Conservation (phyloP, 148 eudicot species). For the Mesembryanthemum crystallinum region DNA sequence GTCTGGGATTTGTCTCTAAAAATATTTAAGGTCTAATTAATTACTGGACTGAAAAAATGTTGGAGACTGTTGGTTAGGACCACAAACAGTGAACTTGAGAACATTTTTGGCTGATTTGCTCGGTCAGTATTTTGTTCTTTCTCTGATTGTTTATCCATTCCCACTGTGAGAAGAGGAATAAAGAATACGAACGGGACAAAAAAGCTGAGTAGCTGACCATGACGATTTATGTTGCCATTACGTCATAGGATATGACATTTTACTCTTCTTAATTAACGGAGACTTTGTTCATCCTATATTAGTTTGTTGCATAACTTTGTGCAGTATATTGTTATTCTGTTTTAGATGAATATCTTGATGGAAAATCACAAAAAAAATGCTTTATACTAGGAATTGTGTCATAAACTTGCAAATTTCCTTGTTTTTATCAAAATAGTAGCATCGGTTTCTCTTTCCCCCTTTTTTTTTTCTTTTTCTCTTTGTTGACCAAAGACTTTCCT, state of each 20-base stretch:
- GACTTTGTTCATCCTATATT: neutral
- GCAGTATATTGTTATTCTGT: neutral
- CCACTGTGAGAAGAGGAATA: neutral
- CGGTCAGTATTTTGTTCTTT: neutral
- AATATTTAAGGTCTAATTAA: neutral
- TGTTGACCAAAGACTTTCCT: neutral
- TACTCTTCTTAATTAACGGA: neutral
- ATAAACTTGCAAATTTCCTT: neutral
- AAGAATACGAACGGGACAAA: neutral
- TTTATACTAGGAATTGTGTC: neutral
- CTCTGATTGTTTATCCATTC: neutral
- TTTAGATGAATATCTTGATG: neutral
- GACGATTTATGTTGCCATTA: neutral
- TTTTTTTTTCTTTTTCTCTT: neutral
- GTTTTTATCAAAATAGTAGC: neutral
- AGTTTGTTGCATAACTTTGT: neutral
- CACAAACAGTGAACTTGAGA: neutral
- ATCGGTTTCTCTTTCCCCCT: neutral
- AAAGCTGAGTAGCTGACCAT: neutral
- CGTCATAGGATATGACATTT: neutral
- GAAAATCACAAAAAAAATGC: neutral
- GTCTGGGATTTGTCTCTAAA: neutral
- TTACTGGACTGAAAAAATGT: neutral
- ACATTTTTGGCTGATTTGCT: neutral
- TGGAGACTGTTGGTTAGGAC: neutral